Evolutionary conservation across 352 stramenopile species (phyloP), one percentile per base, ranked within the genome.

Genomic region (Lagenidium sp.): DNA sequence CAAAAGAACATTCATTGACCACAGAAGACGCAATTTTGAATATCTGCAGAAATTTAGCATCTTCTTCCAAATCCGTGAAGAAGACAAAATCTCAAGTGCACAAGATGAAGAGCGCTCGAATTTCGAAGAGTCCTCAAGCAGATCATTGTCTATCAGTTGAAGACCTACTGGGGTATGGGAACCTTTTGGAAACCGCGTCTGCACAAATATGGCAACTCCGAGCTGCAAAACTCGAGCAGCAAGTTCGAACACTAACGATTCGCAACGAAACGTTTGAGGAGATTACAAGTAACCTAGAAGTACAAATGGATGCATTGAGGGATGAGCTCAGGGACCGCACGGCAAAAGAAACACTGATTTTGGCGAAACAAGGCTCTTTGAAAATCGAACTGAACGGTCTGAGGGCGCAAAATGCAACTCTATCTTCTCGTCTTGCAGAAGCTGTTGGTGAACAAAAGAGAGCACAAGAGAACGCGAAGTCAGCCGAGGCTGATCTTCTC

Each of bases 181-280:
- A n/a, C n/a, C n/a, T n/a, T n/a, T n/a, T n/a, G n/a, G n/a, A n/a
- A n/a, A n/a, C n/a, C n/a, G n/a, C n/a, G n/a, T n/a, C n/a, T n/a
- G 45, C 37, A 4, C 39, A 58, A 24, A 50, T 36, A 23, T 71
- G 67, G 60, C 58, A 50, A 7, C 21, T 68, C 4, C 60, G 65
- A 0, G 47, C 39, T 1, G 50, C 55, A 7, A 71, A 60, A 18
- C 38, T 83, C 20, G 56, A 80, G 39, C 37, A 60, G 23, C 61
- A 63, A 6, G 39, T 84, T 13, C 51, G 53, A 13, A 60, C 53
- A 10, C 47, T 51, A 3, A 62, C 46, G 8, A 35, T 67, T 15
- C 63, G 65, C 32, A 78, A 68, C 35, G 62, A 75, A 11, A 66
- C 53, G 2, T 78, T 84, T 23, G 61, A 80, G 45, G 66, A 78